phyloP scores from a whole-genome alignment of 2,329 filamentous ascomycete genomes.

The Chaetothyriales sp. region DNA sequence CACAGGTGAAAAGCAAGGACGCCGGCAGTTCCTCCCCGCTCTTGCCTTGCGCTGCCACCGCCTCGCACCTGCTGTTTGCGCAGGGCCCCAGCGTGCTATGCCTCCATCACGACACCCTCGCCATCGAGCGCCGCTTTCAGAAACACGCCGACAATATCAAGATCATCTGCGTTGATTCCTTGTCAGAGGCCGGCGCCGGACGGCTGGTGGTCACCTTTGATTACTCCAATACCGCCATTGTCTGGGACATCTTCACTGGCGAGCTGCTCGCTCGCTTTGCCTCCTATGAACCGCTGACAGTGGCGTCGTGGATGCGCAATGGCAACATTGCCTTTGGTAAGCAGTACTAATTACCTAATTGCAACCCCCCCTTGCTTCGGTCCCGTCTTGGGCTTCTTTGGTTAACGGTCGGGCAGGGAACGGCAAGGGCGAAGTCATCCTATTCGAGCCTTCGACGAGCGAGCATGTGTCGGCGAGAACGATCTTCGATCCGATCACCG shows the following conservation, averaged over 20 bases:
- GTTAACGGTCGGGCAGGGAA: constrained; percentile 49
- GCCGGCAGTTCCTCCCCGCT: constrained; percentile 40
- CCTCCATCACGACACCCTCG: constrained; percentile 81
- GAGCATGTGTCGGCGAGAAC: constrained; percentile 86
- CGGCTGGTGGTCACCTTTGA: constrained; percentile 88
- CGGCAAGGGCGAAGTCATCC: constrained; percentile 75
- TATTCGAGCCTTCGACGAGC: constrained; percentile 84
- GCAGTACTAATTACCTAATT: too few relatives aligned
- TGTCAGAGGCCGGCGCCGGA: constrained; percentile 72
- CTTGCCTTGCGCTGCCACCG: constrained; percentile 79
- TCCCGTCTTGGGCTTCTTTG: constrained; percentile 3
- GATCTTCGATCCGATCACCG: constrained; percentile 89
- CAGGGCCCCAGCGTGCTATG: constrained; percentile 70
- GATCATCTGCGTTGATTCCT: constrained; percentile 76
- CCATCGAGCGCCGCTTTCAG: constrained; percentile 73
- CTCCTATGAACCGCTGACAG: constrained; percentile 72
- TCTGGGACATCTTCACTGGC: constrained; percentile 91
- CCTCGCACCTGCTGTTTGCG: constrained; percentile 77
- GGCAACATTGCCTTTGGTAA: constrained; percentile 92
- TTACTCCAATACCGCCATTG: constrained; percentile 74
- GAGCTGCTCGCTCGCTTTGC: constrained; percentile 83
- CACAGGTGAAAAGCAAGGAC: constrained; percentile 7
- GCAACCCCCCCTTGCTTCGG: constrained; percentile 4
- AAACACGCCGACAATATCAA: constrained; percentile 70
- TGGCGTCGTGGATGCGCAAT: constrained; percentile 90